Conservation (phyloP, 306 rosid species). For the Sphenostylis stenocarpa region DNA sequence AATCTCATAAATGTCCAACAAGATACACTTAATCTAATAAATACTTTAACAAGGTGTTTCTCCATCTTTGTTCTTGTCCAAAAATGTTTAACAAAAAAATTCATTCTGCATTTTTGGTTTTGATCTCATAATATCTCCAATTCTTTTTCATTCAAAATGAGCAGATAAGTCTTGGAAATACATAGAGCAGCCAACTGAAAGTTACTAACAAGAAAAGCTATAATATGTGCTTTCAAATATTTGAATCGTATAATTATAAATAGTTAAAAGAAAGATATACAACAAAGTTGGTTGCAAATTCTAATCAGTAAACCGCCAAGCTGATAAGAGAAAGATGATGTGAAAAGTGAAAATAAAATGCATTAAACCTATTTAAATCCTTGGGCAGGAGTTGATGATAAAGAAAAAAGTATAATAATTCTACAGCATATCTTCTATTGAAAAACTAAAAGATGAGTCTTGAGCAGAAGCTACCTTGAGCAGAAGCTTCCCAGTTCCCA, state of each 20-base stretch:
- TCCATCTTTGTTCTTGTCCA: background rate
- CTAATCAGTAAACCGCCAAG: background rate
- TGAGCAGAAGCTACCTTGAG: conserved; percentile 52
- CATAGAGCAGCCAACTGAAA: background rate
- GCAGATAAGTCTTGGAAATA: background rate
- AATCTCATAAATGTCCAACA: too few relatives aligned
- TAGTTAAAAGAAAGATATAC: background rate
- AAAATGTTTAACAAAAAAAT: background rate
- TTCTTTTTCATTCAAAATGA: background rate
- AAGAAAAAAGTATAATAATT: background rate
- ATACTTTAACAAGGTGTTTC: too few relatives aligned
- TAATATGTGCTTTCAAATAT: background rate
- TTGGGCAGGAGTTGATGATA: background rate
- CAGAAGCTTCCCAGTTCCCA: conserved; percentile 88
- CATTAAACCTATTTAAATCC: background rate
- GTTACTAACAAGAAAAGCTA: background rate
- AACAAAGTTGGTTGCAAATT: background rate
- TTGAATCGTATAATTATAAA: background rate
- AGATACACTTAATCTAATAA: too few relatives aligned
- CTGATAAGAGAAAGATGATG: background rate
- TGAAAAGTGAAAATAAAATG: background rate
- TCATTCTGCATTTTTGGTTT: background rate
- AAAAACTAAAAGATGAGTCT: background rate
- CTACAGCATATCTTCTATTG: background rate
- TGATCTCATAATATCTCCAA: background rate